Base-by-base conservation (phyloP, 306 rosid genomes). In the Begonia fuchsioides region DNA sequence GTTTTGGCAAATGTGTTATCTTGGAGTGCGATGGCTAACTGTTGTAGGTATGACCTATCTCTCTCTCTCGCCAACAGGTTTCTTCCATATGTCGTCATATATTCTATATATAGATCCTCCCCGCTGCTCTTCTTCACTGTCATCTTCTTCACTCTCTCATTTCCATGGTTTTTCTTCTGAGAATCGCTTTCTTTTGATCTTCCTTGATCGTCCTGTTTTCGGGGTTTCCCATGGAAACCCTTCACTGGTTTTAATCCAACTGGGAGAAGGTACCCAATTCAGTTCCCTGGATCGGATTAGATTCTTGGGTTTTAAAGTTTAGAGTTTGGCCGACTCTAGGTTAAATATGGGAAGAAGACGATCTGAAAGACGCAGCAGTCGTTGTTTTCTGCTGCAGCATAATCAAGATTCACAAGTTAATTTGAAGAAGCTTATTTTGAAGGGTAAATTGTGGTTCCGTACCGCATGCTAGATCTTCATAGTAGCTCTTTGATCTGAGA, bases 331-430 rank as follows among this genome's bases (percentile, higher is more conserved):
- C 46, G 32, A 52, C 15, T 32, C 35, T 46, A 50, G 43, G 12
- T 35, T 52, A 58, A 45, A 8, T 19, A 48, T 43, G 49, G 16
- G 13, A 44, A 53, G 52, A 50, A 16, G 13, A 11, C 13, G 62
- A 43, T 65, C 58, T 44, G 17, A 44, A 44, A n/a, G 13, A 17
- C 38, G 26, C 51, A 6, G 40, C 52, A 76, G 94, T 68, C 80
- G 65, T 60, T 82, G 55, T 64, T 80, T 56, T 84, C 87, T 47
- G 71, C 69, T 78, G 96, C 80, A 82, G 92, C 94, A 87, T 75
- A 94, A 68, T 87, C 93, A 87, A 74, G 96, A 82, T 87, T 87
- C 96, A 61, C 94, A 26, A 26, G 35, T 26, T 26, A 26, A 26
- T 26, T 26, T 26, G 35, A 26, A 26, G 0, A 87, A 44, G 46